Evolutionary conservation across 352 stramenopile genomes (phyloP).

Genomic region (Globisporangium lucens): DNA sequence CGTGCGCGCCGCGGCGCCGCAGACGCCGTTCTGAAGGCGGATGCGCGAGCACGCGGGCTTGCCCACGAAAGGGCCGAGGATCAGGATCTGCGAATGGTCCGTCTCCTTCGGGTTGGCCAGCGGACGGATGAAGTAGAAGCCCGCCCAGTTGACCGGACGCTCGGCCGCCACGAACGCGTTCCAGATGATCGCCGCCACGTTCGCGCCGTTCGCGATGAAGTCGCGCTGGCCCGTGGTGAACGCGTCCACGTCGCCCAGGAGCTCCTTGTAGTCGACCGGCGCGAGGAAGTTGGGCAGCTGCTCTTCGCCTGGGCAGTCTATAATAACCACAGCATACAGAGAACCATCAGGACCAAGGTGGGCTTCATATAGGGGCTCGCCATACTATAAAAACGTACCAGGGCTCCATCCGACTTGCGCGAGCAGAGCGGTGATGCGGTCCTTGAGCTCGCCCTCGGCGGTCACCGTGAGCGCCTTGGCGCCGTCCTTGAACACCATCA

Average conservation of each 20-base stretch:
- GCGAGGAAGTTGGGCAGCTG: constrained; percentile 58
- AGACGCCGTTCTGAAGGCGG: constrained; percentile 70
- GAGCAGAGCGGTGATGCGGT: constrained; percentile 45
- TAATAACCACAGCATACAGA: too few relatives aligned
- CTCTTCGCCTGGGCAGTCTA: constrained; percentile 44
- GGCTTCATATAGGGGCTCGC: background rate
- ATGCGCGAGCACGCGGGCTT: constrained; percentile 84
- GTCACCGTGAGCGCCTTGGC: constrained; percentile 33
- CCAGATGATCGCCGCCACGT: constrained; percentile 82
- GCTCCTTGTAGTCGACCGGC: constrained; percentile 61
- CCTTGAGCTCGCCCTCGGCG: constrained; percentile 42
- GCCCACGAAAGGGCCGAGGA: constrained; percentile 78
- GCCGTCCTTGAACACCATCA: constrained; percentile 56
- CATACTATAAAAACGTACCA: constrained; percentile 21
- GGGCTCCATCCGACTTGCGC: constrained; percentile 59
- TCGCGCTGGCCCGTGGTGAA: constrained; percentile 70
- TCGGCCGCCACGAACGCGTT: constrained; percentile 61
- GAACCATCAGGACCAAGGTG: too few relatives aligned
- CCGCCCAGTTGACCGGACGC: constrained; percentile 76
- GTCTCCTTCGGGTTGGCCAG: constrained; percentile 53
- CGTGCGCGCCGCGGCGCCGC: constrained; percentile 56
- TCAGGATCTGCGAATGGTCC: constrained; percentile 56
- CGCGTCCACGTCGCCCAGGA: constrained; percentile 54
- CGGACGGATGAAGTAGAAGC: constrained; percentile 78
- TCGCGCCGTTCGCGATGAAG: constrained; percentile 77